phyloP scores from a whole-genome alignment of 225 moss, liverwort and hornwort species.

The Neckera pumila region DNA sequence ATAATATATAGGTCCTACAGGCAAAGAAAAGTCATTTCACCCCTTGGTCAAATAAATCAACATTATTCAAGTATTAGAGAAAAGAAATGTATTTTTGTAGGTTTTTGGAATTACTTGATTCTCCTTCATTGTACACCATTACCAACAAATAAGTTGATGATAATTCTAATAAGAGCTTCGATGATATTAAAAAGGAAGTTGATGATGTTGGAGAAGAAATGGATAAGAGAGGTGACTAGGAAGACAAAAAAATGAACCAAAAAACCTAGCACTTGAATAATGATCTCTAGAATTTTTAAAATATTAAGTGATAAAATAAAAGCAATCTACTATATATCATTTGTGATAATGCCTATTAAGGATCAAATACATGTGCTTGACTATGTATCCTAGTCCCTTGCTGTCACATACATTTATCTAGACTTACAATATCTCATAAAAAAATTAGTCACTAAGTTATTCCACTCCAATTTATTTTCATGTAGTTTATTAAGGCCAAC shows the following conservation, averaged over 20 bases:
- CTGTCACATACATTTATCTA: neutral
- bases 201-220: neutral
- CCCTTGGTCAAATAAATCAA: slow-evolving; percentile 2
- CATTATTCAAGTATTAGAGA: neutral
- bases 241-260: neutral
- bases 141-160: neutral
- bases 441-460: neutral
- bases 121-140: neutral
- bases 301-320: neutral
- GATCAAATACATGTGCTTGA: neutral
- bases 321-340: neutral
- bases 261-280: neutral
- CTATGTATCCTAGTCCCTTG: neutral
- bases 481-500: neutral
- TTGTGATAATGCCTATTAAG: neutral
- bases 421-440: neutral
- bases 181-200: neutral
- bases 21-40: neutral
- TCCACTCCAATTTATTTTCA: neutral
- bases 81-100: neutral
- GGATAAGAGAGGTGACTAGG: neutral
- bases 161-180: neutral
- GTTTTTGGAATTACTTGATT: neutral
- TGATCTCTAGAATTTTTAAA: neutral
- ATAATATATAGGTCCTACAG: neutral